phyloP scores from a whole-genome alignment of 331 rosid species.

The Phaseolus coccineus region DNA sequence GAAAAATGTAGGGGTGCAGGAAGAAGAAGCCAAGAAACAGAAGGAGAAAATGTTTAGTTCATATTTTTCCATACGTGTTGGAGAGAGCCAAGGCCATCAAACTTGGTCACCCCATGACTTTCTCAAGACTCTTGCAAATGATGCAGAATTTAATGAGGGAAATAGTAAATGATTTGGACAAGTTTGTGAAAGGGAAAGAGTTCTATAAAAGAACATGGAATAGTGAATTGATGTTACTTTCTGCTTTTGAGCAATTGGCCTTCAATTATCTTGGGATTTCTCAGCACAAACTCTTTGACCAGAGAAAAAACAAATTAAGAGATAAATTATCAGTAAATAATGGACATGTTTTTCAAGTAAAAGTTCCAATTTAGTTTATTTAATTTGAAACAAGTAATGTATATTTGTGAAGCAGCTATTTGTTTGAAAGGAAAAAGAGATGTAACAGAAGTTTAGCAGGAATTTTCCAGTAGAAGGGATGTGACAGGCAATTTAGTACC shows the following conservation, averaged over 20 bases:
- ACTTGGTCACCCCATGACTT: constrained; percentile 47
- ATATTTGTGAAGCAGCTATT: too few species aligned
- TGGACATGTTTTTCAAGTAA: too few species aligned
- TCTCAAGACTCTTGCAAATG: constrained; percentile 48
- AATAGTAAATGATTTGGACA: constrained; percentile 37
- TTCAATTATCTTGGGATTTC: constrained; percentile 43
- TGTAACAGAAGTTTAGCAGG: too few species aligned
- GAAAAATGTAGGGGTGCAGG: too few species aligned
- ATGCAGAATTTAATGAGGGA: constrained; percentile 31
- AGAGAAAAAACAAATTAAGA: neutral
- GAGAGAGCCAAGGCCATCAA: constrained; percentile 39
- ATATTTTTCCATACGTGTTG: constrained; percentile 37
- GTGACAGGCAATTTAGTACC: too few species aligned
- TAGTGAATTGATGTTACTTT: neutral
- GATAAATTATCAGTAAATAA: too few species aligned
- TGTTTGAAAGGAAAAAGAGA: too few species aligned
- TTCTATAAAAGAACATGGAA: constrained; percentile 32
- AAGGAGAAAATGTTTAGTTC: constrained; percentile 40
- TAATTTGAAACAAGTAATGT: too few species aligned
- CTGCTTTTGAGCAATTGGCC: constrained; percentile 43
- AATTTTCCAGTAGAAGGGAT: too few species aligned
- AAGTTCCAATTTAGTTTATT: too few species aligned
- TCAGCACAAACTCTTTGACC: constrained; percentile 39
- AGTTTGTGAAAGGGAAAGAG: constrained; percentile 40
- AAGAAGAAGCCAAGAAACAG: constrained; percentile 8